Evolutionary conservation across 177 flowering plant species (phyloP), one percentile per base, ranked within the genome.

Genomic region (Telopea speciosissima): DNA sequence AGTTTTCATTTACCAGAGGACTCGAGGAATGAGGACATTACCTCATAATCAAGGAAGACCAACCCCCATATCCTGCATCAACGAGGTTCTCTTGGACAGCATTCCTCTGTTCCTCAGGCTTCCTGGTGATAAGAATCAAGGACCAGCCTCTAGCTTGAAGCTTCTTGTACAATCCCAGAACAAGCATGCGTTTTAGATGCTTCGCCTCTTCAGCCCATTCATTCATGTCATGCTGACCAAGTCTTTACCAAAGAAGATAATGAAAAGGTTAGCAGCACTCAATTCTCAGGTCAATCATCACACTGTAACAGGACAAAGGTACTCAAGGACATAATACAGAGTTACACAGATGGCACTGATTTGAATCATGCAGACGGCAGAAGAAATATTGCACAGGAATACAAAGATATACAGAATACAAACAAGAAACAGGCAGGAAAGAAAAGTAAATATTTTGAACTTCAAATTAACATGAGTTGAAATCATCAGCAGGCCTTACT

Each of bases 21-120:
- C n/a, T 24, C 12, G 25, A 5, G 25, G 25, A 63, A 19, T 19
- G 25, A 5, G 25, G 25, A 63, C 22, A 60, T 13, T 80, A 89
- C 95, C 91, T 87, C 92, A 88, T 87, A 25, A 87, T 79, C 80
- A 90, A 75, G 67, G 84, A 78, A 60, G 81, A 81, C 91, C 96
- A 88, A 26, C 81, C 79, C 36, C 81, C 74, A 75, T 72, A 86
- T 71, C 96, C 92, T n/a, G 80, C 77, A 75, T 83, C 84, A 62
- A 65, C 26, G 60, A 88, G 90, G 62, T 61, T 69, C 68, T 83
- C 80, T 22, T 67, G 14, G 61, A 83, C 80, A 67, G 77, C 69
- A 79, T 83, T 81, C 54, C 79, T 71, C 72, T 75, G 80, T 66
- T 63, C 70, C 70, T 82, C 86, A 64, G 83, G 83, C 68, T 72